Evolutionary conservation across 495 filamentous ascomycete species (phyloP).

Genomic region (Margaritispora aquatica): DNA sequence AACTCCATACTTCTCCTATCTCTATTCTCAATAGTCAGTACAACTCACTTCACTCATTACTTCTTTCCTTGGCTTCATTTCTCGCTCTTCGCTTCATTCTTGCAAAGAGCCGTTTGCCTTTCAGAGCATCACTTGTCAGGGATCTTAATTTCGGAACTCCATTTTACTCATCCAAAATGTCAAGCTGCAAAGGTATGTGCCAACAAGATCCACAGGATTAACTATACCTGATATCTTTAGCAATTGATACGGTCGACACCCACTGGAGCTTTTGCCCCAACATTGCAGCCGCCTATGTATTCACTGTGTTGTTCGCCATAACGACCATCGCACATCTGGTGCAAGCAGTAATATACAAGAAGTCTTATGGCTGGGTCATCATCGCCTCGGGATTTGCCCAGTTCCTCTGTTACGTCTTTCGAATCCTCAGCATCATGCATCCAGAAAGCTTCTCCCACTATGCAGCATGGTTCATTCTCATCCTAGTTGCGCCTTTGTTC

Average conservation of each 20-base stretch:
- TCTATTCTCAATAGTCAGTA: too few species aligned
- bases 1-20: too few species aligned
- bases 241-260: constrained; percentile 17
- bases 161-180: neutral
- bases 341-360: constrained; percentile 27
- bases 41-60: too few species aligned
- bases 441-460: constrained; percentile 28
- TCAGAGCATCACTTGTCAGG: too few species aligned
- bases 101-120: too few species aligned
- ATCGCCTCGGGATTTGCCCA: constrained; percentile 33
- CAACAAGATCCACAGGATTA: neutral
- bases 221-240: neutral
- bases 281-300: constrained; percentile 27
- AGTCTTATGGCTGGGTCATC: constrained; percentile 47
- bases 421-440: constrained; percentile 30
- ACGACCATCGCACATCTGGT: constrained; percentile 24
- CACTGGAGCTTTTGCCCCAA: constrained; percentile 25
- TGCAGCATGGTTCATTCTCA: constrained; percentile 28
- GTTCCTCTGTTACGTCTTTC: constrained; percentile 29
- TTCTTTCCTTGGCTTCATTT: too few species aligned
- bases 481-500: constrained; percentile 40
- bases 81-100: too few species aligned
- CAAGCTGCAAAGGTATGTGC: neutral
- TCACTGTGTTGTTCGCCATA: constrained; percentile 31
- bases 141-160: neutral